Evolutionary conservation across 1,139 yeast genomes (phyloP), one percentile per base, ranked within the genome.

Genomic region (Suhomyces guaymorum): DNA sequence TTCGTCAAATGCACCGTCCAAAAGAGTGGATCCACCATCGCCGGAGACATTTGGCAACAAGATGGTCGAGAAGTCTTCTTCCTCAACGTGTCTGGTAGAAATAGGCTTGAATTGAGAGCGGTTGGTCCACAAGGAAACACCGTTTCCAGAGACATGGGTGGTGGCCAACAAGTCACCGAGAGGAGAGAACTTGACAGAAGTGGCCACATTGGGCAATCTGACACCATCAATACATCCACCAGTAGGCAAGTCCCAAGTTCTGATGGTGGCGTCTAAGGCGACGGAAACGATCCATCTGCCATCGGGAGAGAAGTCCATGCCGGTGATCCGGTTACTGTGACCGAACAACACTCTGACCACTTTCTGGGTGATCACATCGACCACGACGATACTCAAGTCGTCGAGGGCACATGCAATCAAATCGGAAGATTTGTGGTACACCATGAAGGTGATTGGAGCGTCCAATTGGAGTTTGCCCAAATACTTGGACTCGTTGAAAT

Each of bases 181-280:
- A 3, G 96, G 96, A 12, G 96, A 85, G 48, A 92, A 78, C 51
- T 82, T 80, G 26, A 94, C 72, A 32, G 77, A 68, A 0, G 97
- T 89, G 2, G 86, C 95, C 13, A 90, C 90, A 46, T 74, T 78
- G 2, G 86, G 82, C 24, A 92, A 73, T 35, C 71, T 67, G 11
- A 92, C 82, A 44, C 97, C 97, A 62, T 94, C 98, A 41, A 94
- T 89, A 60, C 97, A 90, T 1, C 92, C 89, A 33, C 98, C 98
- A 3, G 97, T 85, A 21, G 98, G 97, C 42, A 94, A 73, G 58
- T 94, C 98, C 98, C 98, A 94, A 0, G 97, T 89, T 53, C 98
- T 75, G 35, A 94, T 72, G 0, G 98, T 90, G 2, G 88, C 73
- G 57, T 94, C 99, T 42, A 90, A 69, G 1, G 89, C 76, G 0